These are phyloP conservation scores for Talaromyces sp. DNA, from an alignment of 2,329 filamentous ascomycete genomes.

Conservation along the genomic window DNA sequence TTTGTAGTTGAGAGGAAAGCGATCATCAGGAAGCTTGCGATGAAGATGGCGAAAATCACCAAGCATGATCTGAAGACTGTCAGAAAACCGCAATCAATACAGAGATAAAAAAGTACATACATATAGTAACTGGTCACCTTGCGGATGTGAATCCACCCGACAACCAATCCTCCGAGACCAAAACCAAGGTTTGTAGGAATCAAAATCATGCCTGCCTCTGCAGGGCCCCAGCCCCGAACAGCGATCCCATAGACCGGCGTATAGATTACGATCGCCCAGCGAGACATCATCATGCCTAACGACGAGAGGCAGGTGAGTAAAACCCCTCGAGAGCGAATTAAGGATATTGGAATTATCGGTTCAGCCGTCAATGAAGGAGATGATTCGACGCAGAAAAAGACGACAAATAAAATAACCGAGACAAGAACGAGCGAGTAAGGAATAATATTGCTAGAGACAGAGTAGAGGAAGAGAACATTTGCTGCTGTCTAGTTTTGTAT, in stretches of 20 bases:
- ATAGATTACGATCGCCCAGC: constrained; percentile 78
- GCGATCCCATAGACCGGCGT: constrained; percentile 74
- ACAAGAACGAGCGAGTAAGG: constrained; percentile 55
- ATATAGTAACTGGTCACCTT: constrained; percentile 68
- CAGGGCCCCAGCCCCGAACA: constrained; percentile 64
- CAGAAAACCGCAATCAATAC: neutral
- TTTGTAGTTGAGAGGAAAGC: constrained; percentile 51
- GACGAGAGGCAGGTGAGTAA: constrained; percentile 70
- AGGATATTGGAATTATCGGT: constrained; percentile 67
- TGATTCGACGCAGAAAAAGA: constrained; percentile 59
- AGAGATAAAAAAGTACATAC: constrained; percentile 17
- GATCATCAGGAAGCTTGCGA: constrained; percentile 53
- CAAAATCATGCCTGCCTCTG: constrained; percentile 67
- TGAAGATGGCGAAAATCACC: constrained; percentile 58
- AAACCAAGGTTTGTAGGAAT: constrained; percentile 80
- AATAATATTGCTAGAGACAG: constrained; percentile 61
- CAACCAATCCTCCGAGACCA: constrained; percentile 64
- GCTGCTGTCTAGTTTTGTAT: constrained; percentile 47
- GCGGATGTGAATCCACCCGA: constrained; percentile 71
- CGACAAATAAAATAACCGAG: constrained; percentile 53
- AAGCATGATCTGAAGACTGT: constrained; percentile 46
- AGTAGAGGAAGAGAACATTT: constrained; percentile 67
- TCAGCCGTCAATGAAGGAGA: constrained; percentile 50
- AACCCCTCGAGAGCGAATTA: constrained; percentile 65
- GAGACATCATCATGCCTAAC: constrained; percentile 71